Evolutionary conservation across 345 rosid genomes (phyloP).

Genomic region (Murraya koenigii): DNA sequence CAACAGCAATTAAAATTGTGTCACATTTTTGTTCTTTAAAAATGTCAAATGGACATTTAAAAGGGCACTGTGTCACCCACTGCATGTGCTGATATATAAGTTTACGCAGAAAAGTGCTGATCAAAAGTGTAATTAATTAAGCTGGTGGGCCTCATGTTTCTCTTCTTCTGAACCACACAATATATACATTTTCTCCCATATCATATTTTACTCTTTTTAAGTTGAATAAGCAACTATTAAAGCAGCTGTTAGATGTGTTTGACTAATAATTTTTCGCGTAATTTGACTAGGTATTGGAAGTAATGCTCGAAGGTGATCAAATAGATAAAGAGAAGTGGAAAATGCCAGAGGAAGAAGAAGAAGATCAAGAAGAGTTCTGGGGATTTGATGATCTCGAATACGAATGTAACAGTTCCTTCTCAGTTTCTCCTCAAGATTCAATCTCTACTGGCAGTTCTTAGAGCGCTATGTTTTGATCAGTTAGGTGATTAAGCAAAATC

Average conservation of each 20-base stretch:
- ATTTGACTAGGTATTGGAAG: slow-evolving; percentile 56
- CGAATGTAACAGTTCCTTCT: slow-evolving; percentile 53
- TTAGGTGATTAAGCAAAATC: background rate
- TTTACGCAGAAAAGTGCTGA: slow-evolving; percentile 10
- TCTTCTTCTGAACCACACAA: background rate
- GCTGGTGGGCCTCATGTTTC: background rate
- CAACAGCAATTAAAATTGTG: background rate
- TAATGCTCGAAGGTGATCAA: slow-evolving; percentile 50
- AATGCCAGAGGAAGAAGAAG: slow-evolving; percentile 73
- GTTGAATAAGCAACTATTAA: slow-evolving; percentile 3
- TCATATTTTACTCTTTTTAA: background rate
- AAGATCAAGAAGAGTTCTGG: slow-evolving; percentile 76
- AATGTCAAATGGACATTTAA: slow-evolving; percentile 1
- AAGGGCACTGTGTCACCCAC: background rate
- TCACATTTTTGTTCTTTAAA: background rate
- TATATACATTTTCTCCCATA: background rate
- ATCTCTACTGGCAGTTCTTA: slow-evolving; percentile 52
- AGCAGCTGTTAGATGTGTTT: slow-evolving; percentile 24
- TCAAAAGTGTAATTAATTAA: slow-evolving; percentile 2
- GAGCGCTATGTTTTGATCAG: no score
- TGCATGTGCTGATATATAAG: background rate
- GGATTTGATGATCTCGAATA: slow-evolving; percentile 89
- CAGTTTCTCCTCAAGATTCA: slow-evolving; percentile 62
- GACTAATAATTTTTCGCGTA: background rate
- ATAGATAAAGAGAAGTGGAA: slow-evolving; percentile 71